These are phyloP conservation scores for Candida vaughaniae DNA, from an alignment of 805 yeast genomes.

Conservation along the genomic window DNA sequence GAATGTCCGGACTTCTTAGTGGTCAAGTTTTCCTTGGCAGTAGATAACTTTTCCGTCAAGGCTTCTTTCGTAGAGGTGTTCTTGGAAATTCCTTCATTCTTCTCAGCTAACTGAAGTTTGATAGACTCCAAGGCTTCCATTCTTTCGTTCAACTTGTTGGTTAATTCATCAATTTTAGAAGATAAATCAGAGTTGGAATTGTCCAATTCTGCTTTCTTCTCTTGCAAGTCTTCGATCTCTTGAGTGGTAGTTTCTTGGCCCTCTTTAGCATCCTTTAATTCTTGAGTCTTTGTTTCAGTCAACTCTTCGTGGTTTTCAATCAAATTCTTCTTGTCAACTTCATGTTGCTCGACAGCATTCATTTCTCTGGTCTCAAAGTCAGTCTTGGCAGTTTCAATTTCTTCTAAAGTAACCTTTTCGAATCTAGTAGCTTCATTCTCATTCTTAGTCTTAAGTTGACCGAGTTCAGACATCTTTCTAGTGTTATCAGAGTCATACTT, in stretches of 20 bases:
- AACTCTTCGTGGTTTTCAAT: slow-evolving; percentile 44
- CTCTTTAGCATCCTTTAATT: slow-evolving; percentile 40
- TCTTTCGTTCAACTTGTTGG: slow-evolving; percentile 42
- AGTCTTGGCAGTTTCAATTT: slow-evolving; percentile 44
- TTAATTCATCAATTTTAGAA: slow-evolving; percentile 41
- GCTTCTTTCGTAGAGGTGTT: slow-evolving; percentile 40
- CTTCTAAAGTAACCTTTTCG: slow-evolving; percentile 39
- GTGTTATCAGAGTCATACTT: slow-evolving; percentile 43
- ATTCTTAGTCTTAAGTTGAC: slow-evolving; percentile 23
- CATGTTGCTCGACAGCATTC: slow-evolving; percentile 47
- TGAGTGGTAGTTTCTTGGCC: slow-evolving; percentile 43
- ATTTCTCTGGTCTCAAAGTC: slow-evolving; percentile 48
- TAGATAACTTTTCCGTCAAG: slow-evolving; percentile 36
- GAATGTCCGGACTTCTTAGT: slow-evolving; percentile 38
- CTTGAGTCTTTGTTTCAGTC: slow-evolving; percentile 44
- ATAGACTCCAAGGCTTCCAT: slow-evolving; percentile 29
- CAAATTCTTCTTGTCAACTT: slow-evolving; percentile 42
- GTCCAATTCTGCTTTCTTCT: slow-evolving; percentile 41
- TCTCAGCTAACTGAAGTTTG: slow-evolving; percentile 29
- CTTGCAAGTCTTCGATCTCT: slow-evolving; percentile 44
- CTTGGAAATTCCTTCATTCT: slow-evolving; percentile 26
- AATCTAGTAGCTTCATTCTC: slow-evolving; percentile 35
- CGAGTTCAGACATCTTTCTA: slow-evolving; percentile 25
- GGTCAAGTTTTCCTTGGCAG: slow-evolving; percentile 34
- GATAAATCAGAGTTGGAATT: slow-evolving; percentile 37